phyloP scores from a whole-genome alignment of 305 asterid species.

The Petunia hybrid region DNA sequence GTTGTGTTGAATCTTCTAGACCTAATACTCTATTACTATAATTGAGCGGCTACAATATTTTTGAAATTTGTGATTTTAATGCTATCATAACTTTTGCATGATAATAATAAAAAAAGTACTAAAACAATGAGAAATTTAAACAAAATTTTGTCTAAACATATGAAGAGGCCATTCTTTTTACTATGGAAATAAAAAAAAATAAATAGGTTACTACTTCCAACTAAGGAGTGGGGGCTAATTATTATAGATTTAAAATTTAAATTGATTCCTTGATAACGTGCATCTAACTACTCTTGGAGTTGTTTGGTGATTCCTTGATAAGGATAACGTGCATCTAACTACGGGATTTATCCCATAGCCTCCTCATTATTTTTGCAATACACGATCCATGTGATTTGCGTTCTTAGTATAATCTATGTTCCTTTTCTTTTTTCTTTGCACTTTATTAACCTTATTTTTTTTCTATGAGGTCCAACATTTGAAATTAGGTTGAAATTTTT shows the following conservation, averaged over 20 bases:
- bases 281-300: constrained; percentile 14
- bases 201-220: no score
- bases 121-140: no score
- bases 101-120: no score
- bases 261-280: constrained; percentile 10
- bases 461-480: background rate
- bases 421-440: background rate
- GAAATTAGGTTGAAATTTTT: background rate
- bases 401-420: background rate
- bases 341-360: background rate
- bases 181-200: no score
- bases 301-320: background rate
- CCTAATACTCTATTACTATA: no score
- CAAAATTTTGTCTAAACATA: no score
- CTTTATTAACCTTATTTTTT: background rate
- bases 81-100: no score
- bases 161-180: no score
- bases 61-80: no score
- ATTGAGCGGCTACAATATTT: no score
- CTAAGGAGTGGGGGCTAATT: no score
- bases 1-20: no score
- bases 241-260: background rate
- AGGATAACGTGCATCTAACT: background rate
- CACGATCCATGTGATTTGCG: background rate
- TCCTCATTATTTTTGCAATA: background rate